phyloP scores from a whole-genome alignment of 1,284 basidiomycete genomes.

The Tetrapyrgos nigripes region DNA sequence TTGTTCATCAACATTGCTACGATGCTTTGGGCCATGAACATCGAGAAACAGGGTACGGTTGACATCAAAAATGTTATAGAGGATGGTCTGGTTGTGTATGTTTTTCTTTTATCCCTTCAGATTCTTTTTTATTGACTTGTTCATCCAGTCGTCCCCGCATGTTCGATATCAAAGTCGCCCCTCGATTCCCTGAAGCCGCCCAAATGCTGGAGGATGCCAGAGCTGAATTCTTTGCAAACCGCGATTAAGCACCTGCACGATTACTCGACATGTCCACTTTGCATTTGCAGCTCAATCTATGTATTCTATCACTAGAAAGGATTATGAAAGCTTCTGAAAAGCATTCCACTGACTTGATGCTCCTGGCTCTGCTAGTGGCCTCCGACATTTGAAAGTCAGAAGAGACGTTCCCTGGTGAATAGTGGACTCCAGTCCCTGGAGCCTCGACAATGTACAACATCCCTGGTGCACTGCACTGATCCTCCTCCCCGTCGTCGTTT shows the following conservation, averaged over 20 bases:
- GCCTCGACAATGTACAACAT: too few relatives aligned
- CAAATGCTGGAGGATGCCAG: background rate
- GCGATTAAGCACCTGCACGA: background rate
- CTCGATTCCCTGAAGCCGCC: slow-evolving; percentile 6
- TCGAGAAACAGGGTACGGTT: slow-evolving; percentile 18
- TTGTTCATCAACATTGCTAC: slow-evolving; percentile 23
- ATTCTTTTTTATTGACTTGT: background rate
- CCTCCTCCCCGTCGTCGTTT: too few relatives aligned
- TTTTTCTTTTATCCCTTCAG: background rate
- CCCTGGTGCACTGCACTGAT: too few relatives aligned
- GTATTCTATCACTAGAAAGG: background rate
- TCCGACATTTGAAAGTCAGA: too few relatives aligned
- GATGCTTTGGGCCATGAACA: slow-evolving; percentile 22
- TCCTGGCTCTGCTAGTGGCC: too few relatives aligned
- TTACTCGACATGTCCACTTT: too few relatives aligned
- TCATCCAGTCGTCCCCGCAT: background rate
- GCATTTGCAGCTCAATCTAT: background rate
- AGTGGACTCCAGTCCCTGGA: too few relatives aligned
- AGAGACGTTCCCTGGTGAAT: too few relatives aligned
- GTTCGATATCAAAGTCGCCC: slow-evolving; percentile 3
- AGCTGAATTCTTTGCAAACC: background rate
- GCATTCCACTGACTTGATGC: too few relatives aligned
- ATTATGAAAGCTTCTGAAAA: too few relatives aligned
- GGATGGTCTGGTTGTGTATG: slow-evolving; percentile 17
- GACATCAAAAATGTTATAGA: slow-evolving; percentile 12